Base-by-base conservation (phyloP, 169 alveolate genomes). In the Eimeria necatrix region DNA sequence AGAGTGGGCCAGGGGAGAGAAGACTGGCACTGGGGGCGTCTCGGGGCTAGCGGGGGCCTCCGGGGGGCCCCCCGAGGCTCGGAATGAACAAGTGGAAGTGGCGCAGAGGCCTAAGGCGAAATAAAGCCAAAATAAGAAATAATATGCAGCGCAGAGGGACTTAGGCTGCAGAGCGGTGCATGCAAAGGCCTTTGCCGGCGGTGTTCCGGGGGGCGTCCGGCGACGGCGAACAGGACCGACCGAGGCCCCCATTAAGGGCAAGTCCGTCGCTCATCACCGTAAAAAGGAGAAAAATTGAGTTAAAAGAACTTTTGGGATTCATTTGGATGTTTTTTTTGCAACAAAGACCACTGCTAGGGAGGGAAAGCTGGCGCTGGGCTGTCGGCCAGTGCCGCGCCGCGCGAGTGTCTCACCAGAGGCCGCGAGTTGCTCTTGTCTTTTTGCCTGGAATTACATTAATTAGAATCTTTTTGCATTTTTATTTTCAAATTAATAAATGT, bases 51-150 rank as follows among this genome's bases (percentile, higher is more conserved):
- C 41, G 46, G 52, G 8, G 56, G 4, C 6, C 26, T 49, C 83
- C 0, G 83, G 18, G 88, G 41, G 70, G 48, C 22, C 48, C n/a
- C 59, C 46, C 24, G 76, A 24, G 51, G 91, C 18, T 20, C 91
- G 71, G 20, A 83, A 83, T 22, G 91, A 83, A 4, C 91, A 9
- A 4, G 74, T 83, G 7, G 91, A 83, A 46, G 91, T 53, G 12
- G 53, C 76, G 20, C 74, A 83, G 4, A 83, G 91, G 4, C 76
- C 61, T 0, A 83, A 22, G 18, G 91, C 51, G 53, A 83, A 10
- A 56, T 52, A 83, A 46, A 83, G 20, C 91, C 91, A 83, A 24
- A 83, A 22, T 20, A 56, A 20, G 12, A 83, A 52, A 26, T 56
- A 56, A 18, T 59, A 10, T 12, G 41, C 20, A 10, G 48, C 26